A percentile compares a stretch with the other conserved stretches of the same genome.
Evolutionary conservation across 495 filamentous ascomycete species (phyloP).

Genomic region (Aspergillus haitiensis): DNA sequence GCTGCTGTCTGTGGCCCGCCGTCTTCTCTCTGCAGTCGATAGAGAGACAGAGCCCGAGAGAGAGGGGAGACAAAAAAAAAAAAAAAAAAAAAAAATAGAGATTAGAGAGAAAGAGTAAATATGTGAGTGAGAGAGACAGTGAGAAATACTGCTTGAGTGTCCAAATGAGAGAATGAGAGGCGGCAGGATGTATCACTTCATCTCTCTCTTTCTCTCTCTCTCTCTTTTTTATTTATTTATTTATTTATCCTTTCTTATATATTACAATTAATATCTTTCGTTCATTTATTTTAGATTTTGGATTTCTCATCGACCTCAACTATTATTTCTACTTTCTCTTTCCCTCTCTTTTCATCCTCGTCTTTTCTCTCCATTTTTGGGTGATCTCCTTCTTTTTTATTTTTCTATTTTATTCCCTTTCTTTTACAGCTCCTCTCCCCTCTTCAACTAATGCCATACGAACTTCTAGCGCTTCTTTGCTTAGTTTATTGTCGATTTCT

Average conservation of each 20-base stretch:
- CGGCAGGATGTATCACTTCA: conserved; percentile 29
- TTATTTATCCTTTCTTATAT: conserved; percentile 3
- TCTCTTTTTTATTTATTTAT: conserved; percentile 9
- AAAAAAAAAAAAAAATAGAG: background rate
- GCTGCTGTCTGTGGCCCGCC: conserved; percentile 24
- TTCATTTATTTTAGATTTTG: too few relatives aligned
- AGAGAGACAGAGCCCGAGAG: conserved; percentile 6
- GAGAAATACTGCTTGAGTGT: background rate
- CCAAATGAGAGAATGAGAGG: conserved; percentile 9
- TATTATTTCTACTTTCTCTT: background rate
- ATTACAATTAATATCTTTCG: conserved; percentile 3
- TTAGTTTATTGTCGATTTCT: conserved; percentile 20
- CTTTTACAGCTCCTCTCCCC: conserved; percentile 8
- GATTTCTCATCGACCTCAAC: too few relatives aligned
- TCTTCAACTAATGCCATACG: conserved; percentile 13
- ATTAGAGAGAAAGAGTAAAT: background rate
- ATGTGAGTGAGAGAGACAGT: background rate
- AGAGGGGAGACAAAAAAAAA: background rate
- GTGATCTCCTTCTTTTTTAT: conserved; percentile 10
- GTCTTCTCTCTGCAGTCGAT: conserved; percentile 22
- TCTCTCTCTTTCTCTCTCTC: conserved; percentile 22
- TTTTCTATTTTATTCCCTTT: conserved; percentile 9
- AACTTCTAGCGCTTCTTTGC: conserved; percentile 20
- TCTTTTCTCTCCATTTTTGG: background rate
- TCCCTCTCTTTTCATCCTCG: background rate